phyloP scores from a whole-genome alignment of 768 basidiomycete genomes.

The Rickenella mellea region DNA sequence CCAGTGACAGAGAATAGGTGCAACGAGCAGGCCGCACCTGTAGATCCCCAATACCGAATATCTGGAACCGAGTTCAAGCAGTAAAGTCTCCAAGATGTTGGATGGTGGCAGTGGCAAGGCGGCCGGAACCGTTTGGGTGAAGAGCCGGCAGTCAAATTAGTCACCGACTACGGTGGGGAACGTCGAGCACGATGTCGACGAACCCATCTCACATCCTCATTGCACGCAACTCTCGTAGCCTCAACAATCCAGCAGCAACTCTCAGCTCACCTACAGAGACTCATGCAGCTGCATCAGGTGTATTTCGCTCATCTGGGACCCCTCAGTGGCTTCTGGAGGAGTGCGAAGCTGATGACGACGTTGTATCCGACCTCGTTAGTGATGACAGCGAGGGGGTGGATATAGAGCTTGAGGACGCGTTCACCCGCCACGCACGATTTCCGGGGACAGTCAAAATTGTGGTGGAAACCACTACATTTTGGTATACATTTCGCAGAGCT shows the following conservation, averaged over 20 bases:
- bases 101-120: too few species aligned
- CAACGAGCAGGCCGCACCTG: too few species aligned
- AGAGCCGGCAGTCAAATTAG: too few species aligned
- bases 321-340: slow-evolving; percentile 77
- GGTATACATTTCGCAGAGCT: slow-evolving; percentile 56
- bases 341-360: slow-evolving; percentile 55
- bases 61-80: too few species aligned
- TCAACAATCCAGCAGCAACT: slow-evolving; percentile 66
- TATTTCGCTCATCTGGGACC: slow-evolving; percentile 48
- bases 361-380: slow-evolving; percentile 58
- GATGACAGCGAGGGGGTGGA: slow-evolving; percentile 53
- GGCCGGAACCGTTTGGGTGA: too few species aligned
- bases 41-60: too few species aligned
- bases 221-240: slow-evolving; percentile 73
- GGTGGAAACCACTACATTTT: slow-evolving; percentile 84
- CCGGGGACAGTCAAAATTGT: slow-evolving; percentile 88
- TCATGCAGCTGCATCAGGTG: slow-evolving; percentile 77
- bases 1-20: too few species aligned
- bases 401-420: slow-evolving; percentile 77
- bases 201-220: slow-evolving; percentile 86
- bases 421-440: slow-evolving; percentile 53
- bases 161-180: too few species aligned
- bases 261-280: slow-evolving; percentile 83
- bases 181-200: slow-evolving; percentile 36
- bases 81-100: too few species aligned